These are phyloP conservation scores for Posidonia australis DNA, from an alignment of 106 monocot genomes.

Conservation along the genomic window DNA sequence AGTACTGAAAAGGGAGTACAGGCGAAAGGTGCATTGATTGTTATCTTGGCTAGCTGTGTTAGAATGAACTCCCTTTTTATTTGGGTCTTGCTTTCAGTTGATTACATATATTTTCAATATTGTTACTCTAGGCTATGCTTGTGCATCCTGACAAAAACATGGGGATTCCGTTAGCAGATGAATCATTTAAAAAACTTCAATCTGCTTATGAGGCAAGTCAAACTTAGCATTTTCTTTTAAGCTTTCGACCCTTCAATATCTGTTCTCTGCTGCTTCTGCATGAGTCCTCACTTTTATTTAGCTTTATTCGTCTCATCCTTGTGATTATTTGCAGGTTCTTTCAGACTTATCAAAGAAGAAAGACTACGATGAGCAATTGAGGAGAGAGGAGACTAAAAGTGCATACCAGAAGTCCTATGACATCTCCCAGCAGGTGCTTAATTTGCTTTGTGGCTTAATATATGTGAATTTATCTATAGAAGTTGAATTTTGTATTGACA, in stretches of 20 bases:
- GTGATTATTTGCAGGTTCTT: slow-evolving; percentile 43
- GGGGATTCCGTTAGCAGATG: slow-evolving; percentile 77
- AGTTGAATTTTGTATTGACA: neutral
- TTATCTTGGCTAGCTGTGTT: neutral
- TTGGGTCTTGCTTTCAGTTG: neutral
- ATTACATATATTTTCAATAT: neutral
- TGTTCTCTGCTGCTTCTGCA: neutral
- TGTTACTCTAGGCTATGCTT: slow-evolving; percentile 59
- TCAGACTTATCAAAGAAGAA: slow-evolving; percentile 80
- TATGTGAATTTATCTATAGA: neutral
- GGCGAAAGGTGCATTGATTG: slow-evolving; percentile 16
- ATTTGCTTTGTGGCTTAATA: neutral
- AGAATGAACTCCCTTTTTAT: neutral
- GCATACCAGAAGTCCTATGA: slow-evolving; percentile 29
- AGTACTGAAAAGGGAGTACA: slow-evolving; percentile 16
- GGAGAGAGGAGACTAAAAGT: slow-evolving; percentile 60
- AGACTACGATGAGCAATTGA: slow-evolving; percentile 83
- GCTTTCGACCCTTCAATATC: neutral
- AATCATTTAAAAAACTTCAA: slow-evolving; percentile 93
- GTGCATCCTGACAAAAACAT: slow-evolving; percentile 99
- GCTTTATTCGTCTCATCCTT: neutral
- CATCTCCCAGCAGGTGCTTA: slow-evolving; percentile 52
- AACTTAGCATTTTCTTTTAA: neutral
- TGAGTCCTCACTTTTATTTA: neutral
- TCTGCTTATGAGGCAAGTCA: slow-evolving; percentile 86